Evolutionary conservation across 1,139 yeast genomes (phyloP), one percentile per base, ranked within the genome.

Genomic region (Taphrina betulina): DNA sequence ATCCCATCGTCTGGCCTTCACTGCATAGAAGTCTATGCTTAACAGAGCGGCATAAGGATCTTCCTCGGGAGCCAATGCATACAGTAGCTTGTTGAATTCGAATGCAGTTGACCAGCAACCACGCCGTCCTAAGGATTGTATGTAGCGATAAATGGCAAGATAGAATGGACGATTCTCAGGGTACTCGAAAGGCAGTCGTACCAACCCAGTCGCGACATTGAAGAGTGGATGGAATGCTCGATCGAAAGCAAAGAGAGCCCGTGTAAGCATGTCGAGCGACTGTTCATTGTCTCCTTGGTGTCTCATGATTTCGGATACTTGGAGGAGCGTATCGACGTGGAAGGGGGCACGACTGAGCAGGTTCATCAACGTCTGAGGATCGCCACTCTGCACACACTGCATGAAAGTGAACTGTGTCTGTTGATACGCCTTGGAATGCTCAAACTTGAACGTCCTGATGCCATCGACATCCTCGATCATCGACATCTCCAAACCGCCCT

Each of bases 11-110:
- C 78, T 82, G 50, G 87, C 76, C 71, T 81, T 73, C 7, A 86
- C 72, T 3, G 92, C 83, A 66, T 85, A 88, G 65, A 78, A 83
- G 67, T 88, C 96, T 63, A 88, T 81, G 68, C 87, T 85, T 64
- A 83, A 82, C 61, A 95, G 76, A 3, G 84, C 89, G 10, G 95
- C 95, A 58, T 83, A 71, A 0, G 95, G 95, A 72, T 88, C 96
- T 50, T 83, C 87, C 1, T 81, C 78, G 0, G 95, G 95, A 35
- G 81, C 78, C 43, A 88, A 16, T 19, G 53, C 59, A n/a, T 61
- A 57, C 53, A 89, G 71, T 5, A 84, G 72, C 66, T 85, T 88
- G 63, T 85, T 79, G 72, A 82, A 88, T 40, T 81, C 78, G 55
- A 85, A 76, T 0, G 95, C 95, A 0, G 96, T 87, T 58, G 72